phyloP scores from a whole-genome alignment of 2,329 filamentous ascomycete species.

The Trichoderma sp. region DNA sequence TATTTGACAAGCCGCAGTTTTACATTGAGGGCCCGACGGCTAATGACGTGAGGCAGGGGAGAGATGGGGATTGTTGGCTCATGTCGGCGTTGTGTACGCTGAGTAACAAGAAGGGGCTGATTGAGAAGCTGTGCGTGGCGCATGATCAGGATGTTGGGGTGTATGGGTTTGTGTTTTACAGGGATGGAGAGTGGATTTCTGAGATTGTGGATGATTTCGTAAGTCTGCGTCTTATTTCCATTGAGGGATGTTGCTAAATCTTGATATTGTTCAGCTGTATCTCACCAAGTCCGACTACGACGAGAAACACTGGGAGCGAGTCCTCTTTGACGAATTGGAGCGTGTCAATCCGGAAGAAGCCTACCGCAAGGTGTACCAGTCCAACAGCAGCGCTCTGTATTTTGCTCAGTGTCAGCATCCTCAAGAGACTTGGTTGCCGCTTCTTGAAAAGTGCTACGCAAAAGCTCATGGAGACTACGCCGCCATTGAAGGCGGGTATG shows the following conservation, averaged over 20 bases:
- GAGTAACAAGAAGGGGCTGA: conserved; percentile 67
- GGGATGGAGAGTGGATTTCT: conserved; percentile 71
- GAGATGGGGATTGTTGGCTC: conserved; percentile 81
- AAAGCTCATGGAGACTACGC: conserved; percentile 79
- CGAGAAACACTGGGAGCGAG: conserved; percentile 49
- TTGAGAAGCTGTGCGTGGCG: conserved; percentile 71
- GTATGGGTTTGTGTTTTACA: conserved; percentile 81
- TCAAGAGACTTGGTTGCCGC: conserved; percentile 76
- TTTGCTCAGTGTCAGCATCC: conserved; percentile 72
- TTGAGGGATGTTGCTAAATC: background rate
- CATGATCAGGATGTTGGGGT: conserved; percentile 72
- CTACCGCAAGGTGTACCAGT: conserved; percentile 69
- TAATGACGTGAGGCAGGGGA: conserved; percentile 75
- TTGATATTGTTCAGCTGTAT: conserved; percentile 39
- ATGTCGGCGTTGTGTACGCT: conserved; percentile 77
- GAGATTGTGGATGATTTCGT: conserved; percentile 57
- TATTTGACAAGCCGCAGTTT: conserved; percentile 74
- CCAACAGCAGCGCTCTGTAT: conserved; percentile 70
- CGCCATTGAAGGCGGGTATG: conserved; percentile 70
- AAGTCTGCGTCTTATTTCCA: background rate
- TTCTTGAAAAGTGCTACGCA: conserved; percentile 77
- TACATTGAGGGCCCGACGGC: conserved; percentile 74
- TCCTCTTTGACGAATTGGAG: conserved; percentile 43
- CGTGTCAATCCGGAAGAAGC: conserved; percentile 54
- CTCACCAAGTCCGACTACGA: conserved; percentile 60